Conservation (phyloP, 2,329 filamentous ascomycete genomes). For the Colletotrichum tropicicola region DNA sequence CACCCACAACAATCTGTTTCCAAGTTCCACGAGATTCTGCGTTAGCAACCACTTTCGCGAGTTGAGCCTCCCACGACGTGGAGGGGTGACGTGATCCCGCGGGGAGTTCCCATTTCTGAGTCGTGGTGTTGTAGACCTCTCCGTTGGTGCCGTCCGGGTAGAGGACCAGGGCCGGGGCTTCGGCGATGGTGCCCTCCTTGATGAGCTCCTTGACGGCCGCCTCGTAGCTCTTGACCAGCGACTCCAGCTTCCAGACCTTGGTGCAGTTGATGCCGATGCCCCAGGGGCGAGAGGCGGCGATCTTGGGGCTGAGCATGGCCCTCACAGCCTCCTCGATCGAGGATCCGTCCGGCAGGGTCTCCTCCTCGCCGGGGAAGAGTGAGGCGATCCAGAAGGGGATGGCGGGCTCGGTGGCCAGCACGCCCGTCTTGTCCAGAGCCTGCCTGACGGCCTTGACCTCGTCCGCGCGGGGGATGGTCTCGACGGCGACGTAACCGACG, state of each 20-base stretch:
- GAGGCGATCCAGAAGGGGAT: constrained; percentile 69
- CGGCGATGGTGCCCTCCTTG: constrained; percentile 39
- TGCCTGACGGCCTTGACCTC: constrained; percentile 67
- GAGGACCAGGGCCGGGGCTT: constrained; percentile 65
- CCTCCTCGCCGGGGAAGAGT: constrained; percentile 65
- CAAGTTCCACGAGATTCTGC: constrained; percentile 49
- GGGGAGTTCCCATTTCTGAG: constrained; percentile 65
- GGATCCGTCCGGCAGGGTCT: constrained; percentile 66
- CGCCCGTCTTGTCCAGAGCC: constrained; percentile 41
- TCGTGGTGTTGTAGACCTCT: constrained; percentile 72
- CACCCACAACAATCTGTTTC: constrained; percentile 58
- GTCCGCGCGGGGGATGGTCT: constrained; percentile 71
- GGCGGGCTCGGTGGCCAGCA: constrained; percentile 38
- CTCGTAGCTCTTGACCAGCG: constrained; percentile 64
- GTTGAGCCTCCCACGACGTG: constrained; percentile 55
- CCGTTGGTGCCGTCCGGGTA: constrained; percentile 77
- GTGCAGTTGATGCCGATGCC: constrained; percentile 76
- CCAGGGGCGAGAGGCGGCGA: constrained; percentile 54
- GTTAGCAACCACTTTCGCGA: constrained; percentile 49
- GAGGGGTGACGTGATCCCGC: constrained; percentile 34
- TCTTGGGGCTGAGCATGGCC: constrained; percentile 45
- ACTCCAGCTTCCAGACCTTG: constrained; percentile 69
- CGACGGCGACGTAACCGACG: constrained; percentile 67
- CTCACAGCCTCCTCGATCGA: constrained; percentile 42
- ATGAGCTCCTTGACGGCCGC: constrained; percentile 51